Percentiles rank a stretch among this genome's conserved stretches.
phyloP scores from a whole-genome alignment of 2,329 filamentous ascomycete species.

The Colletotrichum graminicola region DNA sequence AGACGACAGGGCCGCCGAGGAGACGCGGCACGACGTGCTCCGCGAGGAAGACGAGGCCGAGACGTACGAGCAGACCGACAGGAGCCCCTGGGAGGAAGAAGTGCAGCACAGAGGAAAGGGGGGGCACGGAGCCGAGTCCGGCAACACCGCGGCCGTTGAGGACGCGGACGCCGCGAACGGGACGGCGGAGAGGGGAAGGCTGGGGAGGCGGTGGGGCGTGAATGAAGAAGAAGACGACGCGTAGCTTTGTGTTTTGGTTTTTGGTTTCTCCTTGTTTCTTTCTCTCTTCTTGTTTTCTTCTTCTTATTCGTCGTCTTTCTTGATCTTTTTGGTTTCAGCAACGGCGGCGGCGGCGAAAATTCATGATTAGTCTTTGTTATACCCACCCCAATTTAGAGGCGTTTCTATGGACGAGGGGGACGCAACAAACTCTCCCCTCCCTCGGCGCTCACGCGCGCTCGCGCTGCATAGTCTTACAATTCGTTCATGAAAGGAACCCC shows the following conservation, averaged over 20 bases:
- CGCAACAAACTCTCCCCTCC: neutral
- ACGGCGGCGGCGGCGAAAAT: conserved; percentile 18
- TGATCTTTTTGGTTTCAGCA: neutral
- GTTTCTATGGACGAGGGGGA: conserved; percentile 5
- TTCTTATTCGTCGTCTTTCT: too few species aligned
- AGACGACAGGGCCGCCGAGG: conserved; percentile 39
- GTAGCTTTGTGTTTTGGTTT: neutral
- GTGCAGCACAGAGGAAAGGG: too few species aligned
- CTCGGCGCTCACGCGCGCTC: neutral
- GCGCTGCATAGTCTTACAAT: conserved; percentile 26
- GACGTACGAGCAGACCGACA: neutral
- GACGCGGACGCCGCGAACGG: neutral
- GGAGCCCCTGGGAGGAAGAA: neutral
- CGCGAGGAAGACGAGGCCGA: conserved; percentile 34
- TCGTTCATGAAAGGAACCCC: conserved; percentile 8
- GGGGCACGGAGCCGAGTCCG: neutral
- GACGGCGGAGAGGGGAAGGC: conserved; percentile 26
- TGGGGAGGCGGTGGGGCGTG: conserved; percentile 29
- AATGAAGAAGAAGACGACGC: conserved; percentile 18
- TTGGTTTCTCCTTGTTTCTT: too few species aligned
- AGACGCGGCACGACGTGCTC: conserved; percentile 33
- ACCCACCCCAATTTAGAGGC: conserved; percentile 39
- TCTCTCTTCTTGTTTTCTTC: too few species aligned
- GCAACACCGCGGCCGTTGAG: neutral
- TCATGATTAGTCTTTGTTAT: conserved; percentile 38